Evolutionary conservation across 257 asterid species (phyloP), one percentile per base, ranked within the genome.

Genomic region (Verbascum thapsus): DNA sequence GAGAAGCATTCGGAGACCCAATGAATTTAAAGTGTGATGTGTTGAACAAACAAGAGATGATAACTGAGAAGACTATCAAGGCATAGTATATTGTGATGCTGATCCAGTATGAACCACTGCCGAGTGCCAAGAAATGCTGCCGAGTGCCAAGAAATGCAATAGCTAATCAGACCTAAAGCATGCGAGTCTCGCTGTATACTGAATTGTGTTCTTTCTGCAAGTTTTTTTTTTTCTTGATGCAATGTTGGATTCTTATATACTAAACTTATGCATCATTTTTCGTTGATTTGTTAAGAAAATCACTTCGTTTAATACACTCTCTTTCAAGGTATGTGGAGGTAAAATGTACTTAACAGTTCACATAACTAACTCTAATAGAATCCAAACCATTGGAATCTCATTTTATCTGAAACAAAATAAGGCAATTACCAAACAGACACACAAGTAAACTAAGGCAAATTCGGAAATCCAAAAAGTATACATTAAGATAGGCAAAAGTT

Each of bases 391-490:
- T 8, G 8, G 26, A 52, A 67, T 34, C 45, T 56, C 48, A 50
- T 34, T 47, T 40, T 43, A 38, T 35, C 45, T 50, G 54, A 26
- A 66, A 67, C 13, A 53, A 51, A 16, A 49, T 39, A 23, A 40
- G 50, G 10, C 7, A 52, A 38, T 38, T 49, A 40, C 34, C 43
- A 30, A 15, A 47, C 3, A 38, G 16, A 19, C 13, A 10, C 7
- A 40, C 15, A 16, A 19, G 7, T 23, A 53, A 50, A 15, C 54
- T 38, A 22, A 40, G 50, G 10, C 6, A 52, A 37, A 42, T 48
- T 48, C 32, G 42, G 44, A 15, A 47, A 54, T 45, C 20, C 40
- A 35, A 20, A 58, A 48, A 53, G 61, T 32, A 61, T 61, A 37
- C 17, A 8, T 22, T 34, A 11, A 62, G 3, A 38, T 17, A 19